phyloP scores from a whole-genome alignment of 108 stramenopile species.

The Schizochytrium sp. region DNA sequence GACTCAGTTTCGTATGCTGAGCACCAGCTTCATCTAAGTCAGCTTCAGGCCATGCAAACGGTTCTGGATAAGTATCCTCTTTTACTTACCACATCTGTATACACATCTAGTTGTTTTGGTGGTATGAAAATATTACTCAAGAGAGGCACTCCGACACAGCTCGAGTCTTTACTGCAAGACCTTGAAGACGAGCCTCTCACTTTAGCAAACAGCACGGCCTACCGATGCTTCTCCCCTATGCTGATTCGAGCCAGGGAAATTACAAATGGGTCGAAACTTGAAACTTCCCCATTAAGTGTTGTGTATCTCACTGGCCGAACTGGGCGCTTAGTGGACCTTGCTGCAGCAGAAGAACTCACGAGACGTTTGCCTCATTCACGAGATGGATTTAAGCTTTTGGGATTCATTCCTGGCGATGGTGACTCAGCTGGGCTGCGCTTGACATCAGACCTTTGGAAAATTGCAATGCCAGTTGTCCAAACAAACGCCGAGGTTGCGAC shows the following conservation, averaged over 20 bases:
- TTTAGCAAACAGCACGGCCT: neutral
- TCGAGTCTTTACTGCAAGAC: neutral
- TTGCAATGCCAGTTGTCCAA: neutral
- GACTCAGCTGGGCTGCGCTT: neutral
- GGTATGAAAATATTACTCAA: neutral
- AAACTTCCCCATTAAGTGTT: neutral
- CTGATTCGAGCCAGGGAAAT: neutral
- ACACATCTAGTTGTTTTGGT: neutral
- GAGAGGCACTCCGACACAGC: neutral
- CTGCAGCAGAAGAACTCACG: neutral
- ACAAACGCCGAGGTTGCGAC: neutral
- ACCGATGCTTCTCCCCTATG: neutral
- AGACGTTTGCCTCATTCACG: neutral
- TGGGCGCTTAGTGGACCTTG: neutral
- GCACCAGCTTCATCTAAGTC: neutral
- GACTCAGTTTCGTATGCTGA: neutral
- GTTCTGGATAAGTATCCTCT: neutral
- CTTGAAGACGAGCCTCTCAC: neutral
- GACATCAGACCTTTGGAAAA: neutral
- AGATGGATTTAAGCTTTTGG: neutral
- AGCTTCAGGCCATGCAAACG: neutral
- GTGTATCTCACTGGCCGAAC: constrained; percentile 15
- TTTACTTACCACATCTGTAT: neutral
- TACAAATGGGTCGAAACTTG: neutral
- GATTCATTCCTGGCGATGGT: neutral